A percentile compares a stretch with the other conserved stretches of the same genome.
Conservation (phyloP, 352 stramenopile genomes). For the Phytophthora sp. region DNA sequence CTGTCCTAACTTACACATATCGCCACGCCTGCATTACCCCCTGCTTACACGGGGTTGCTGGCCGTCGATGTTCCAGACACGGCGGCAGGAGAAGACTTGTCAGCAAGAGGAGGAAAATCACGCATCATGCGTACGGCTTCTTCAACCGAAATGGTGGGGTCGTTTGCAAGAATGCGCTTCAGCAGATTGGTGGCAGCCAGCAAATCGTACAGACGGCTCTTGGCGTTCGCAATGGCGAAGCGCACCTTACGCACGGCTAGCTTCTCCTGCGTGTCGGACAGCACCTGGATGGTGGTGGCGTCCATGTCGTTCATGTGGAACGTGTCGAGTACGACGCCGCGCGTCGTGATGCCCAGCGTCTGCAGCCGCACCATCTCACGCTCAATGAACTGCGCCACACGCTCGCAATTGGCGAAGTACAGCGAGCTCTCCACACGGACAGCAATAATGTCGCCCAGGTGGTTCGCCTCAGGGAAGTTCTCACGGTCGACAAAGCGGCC, state of each 20-base stretch:
- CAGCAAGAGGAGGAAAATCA: conserved; percentile 1
- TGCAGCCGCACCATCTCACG: conserved; percentile 9
- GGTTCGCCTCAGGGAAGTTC: conserved; percentile 7
- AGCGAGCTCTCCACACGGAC: conserved; percentile 9
- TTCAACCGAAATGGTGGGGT: conserved; percentile 11
- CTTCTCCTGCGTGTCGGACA: conserved; percentile 15
- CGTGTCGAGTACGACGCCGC: conserved; percentile 9
- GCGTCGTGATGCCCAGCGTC: conserved; percentile 4
- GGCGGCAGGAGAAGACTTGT: neutral
- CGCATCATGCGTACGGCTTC: conserved; percentile 2
- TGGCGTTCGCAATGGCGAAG: conserved; percentile 6
- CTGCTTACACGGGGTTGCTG: conserved; percentile 7
- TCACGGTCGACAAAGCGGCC: conserved; percentile 8
- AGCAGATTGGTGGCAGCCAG: conserved; percentile 5
- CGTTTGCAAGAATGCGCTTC: conserved; percentile 5
- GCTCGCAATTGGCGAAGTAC: conserved; percentile 11
- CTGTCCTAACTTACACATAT: conserved; percentile 12
- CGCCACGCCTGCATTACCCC: neutral
- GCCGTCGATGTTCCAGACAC: conserved; percentile 2
- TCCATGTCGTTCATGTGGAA: conserved; percentile 18
- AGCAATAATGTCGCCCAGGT: conserved; percentile 7
- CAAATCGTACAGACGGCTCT: conserved; percentile 10
- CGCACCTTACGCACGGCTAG: conserved; percentile 9
- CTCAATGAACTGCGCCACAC: conserved; percentile 7
- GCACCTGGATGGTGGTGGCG: conserved; percentile 10